Evolutionary conservation across 768 basidiomycete species (phyloP).

Genomic region (Lentinula lateritia): DNA sequence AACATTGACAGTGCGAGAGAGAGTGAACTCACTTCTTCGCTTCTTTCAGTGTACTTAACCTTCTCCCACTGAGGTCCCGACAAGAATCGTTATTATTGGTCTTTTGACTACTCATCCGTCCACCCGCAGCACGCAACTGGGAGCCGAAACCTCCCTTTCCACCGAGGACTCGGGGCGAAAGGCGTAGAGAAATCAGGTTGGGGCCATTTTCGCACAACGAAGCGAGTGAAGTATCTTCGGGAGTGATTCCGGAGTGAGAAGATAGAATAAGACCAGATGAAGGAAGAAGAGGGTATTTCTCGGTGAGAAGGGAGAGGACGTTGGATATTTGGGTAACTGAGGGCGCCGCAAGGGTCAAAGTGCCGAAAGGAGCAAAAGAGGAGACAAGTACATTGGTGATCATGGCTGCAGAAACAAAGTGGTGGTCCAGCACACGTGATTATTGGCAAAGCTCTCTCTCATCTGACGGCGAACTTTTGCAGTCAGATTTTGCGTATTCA

Average conservation of each 20-base stretch:
- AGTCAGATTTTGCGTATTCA: too few species aligned
- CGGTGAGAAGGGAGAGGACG: conserved; percentile 37
- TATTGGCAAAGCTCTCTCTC: too few species aligned
- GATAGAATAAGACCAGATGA: conserved; percentile 35
- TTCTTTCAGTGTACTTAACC: conserved; percentile 92
- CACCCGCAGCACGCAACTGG: conserved; percentile 93
- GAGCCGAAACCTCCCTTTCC: conserved; percentile 98
- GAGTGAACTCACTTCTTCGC: conserved; percentile 74
- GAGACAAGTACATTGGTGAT: conserved; percentile 50
- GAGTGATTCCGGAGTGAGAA: conserved; percentile 32
- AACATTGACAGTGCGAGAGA: background rate
- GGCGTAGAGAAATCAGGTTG: conserved; percentile 57
- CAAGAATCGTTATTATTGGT: conserved; percentile 94
- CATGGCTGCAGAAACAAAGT: conserved; percentile 24
- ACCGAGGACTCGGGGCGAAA: conserved; percentile 72
- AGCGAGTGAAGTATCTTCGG: conserved; percentile 24
- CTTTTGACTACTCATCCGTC: conserved; percentile 95
- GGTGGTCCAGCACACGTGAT: background rate
- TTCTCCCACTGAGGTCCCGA: conserved; percentile 83
- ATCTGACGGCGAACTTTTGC: too few species aligned
- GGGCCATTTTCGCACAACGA: conserved; percentile 19
- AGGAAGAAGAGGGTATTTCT: conserved; percentile 45
- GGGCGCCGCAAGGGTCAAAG: conserved; percentile 42
- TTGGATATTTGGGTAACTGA: conserved; percentile 32
- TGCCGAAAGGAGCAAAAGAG: conserved; percentile 56